A percentile compares a stretch with the other conserved stretches of the same genome.
Conservation (phyloP, 2,329 filamentous ascomycete species). For the Talaromyces sp. region DNA sequence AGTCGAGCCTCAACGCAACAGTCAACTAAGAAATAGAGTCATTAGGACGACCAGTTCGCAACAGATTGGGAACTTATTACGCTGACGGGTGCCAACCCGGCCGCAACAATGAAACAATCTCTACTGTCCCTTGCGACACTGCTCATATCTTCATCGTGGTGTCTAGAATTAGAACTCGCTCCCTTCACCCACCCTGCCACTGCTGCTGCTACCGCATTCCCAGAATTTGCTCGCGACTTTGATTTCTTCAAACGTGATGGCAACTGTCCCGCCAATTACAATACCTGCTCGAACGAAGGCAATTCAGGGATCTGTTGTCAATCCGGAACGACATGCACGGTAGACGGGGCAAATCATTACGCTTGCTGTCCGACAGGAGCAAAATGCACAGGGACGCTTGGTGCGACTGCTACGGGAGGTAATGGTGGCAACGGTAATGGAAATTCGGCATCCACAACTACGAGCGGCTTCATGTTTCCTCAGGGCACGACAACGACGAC, state of each 20-base stretch:
- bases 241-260: conserved; percentile 28
- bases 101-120: conserved; percentile 30
- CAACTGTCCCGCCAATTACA: conserved; percentile 50
- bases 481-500: conserved; percentile 24
- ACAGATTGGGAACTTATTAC: background rate
- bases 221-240: conserved; percentile 23
- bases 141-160: conserved; percentile 27
- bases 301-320: conserved; percentile 54
- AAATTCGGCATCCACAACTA: conserved; percentile 18
- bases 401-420: conserved; percentile 21
- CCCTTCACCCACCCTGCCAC: conserved; percentile 27
- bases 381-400: conserved; percentile 54
- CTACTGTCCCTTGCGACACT: conserved; percentile 29
- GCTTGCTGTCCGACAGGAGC: conserved; percentile 58
- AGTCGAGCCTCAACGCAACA: background rate
- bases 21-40: background rate
- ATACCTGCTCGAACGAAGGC: conserved; percentile 48
- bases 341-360: conserved; percentile 53
- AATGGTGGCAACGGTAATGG: background rate
- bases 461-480: conserved; percentile 33
- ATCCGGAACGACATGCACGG: conserved; percentile 49
- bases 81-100: conserved; percentile 8
- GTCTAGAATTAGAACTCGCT: conserved; percentile 27
- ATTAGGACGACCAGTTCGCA: background rate
- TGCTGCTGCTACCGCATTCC: conserved; percentile 22